phyloP scores from a whole-genome alignment of 164 flowering plant genomes.

The Berberis thunbergii region DNA sequence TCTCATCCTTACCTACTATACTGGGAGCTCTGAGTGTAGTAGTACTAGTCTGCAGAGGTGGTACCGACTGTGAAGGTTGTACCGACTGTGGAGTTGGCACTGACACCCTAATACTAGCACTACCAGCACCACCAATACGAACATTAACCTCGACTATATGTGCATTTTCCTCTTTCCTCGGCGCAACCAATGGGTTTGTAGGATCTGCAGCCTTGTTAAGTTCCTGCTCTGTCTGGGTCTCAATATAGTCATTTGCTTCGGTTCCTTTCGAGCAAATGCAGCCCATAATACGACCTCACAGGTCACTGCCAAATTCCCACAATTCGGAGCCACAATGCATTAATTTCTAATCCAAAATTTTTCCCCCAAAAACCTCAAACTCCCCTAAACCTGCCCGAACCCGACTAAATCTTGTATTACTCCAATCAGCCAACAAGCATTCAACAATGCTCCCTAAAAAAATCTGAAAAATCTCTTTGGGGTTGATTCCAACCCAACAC shows the following conservation, averaged over 20 bases:
- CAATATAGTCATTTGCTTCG: background rate
- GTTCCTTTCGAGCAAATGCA: background rate
- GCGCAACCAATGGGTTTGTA: background rate
- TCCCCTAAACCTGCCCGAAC: background rate
- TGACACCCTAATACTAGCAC: background rate
- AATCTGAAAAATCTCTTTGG: background rate
- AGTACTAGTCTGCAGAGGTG: too few relatives aligned
- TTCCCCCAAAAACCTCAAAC: background rate
- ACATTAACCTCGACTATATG: background rate
- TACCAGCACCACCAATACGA: background rate
- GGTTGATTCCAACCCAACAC: background rate
- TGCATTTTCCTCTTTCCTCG: background rate
- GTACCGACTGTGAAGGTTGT: too few relatives aligned
- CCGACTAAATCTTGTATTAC: too few relatives aligned
- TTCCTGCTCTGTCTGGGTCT: background rate
- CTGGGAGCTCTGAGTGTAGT: background rate
- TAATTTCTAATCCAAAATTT: background rate
- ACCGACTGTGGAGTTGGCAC: background rate
- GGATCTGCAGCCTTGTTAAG: background rate
- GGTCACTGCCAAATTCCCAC: slow-evolving; percentile 4
- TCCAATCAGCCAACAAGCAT: background rate
- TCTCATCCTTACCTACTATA: background rate
- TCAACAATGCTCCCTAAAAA: background rate
- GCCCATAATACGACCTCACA: background rate
- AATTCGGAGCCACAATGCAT: slow-evolving; percentile 12